Evolutionary conservation across 345 rosid genomes (phyloP).

Genomic region (Aquilaria malaccensis): DNA sequence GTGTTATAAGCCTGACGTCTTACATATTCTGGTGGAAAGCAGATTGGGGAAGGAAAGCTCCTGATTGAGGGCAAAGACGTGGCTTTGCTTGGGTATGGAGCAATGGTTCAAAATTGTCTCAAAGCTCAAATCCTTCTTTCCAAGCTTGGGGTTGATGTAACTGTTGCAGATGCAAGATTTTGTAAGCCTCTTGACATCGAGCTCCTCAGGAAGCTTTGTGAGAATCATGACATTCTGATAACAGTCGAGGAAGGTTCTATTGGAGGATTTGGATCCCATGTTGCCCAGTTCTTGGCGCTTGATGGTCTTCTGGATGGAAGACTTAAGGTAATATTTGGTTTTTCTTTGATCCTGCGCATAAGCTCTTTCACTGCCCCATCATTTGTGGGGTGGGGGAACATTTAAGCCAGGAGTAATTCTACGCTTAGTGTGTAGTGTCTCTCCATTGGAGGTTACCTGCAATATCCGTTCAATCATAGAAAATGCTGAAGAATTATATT

Average conservation of each 20-base stretch:
- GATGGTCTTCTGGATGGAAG: slow-evolving; percentile 84
- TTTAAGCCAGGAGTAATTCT: background rate
- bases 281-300: slow-evolving; percentile 82
- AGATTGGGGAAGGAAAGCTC: slow-evolving; percentile 83
- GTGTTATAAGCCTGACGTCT: slow-evolving; percentile 8
- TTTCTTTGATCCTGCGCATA: background rate
- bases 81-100: slow-evolving; percentile 88
- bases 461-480: too few relatives aligned
- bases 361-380: background rate
- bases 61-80: slow-evolving; percentile 74
- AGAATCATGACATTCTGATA: slow-evolving; percentile 56
- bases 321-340: slow-evolving; percentile 46
- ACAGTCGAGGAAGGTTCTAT: slow-evolving; percentile 91
- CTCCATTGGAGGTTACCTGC: background rate
- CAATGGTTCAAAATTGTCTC: slow-evolving; percentile 90
- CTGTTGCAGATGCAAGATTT: slow-evolving; percentile 91
- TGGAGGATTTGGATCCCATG: slow-evolving; percentile 93
- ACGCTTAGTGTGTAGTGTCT: background rate
- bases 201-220: slow-evolving; percentile 67
- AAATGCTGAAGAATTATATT: background rate
- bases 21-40: slow-evolving; percentile 22
- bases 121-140: slow-evolving; percentile 78
- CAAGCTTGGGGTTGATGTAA: slow-evolving; percentile 71
- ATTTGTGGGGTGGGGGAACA: background rate
- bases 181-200: slow-evolving; percentile 88